Base-by-base conservation (phyloP, 306 rosid genomes). In the Citrullus mucosospermus region DNA sequence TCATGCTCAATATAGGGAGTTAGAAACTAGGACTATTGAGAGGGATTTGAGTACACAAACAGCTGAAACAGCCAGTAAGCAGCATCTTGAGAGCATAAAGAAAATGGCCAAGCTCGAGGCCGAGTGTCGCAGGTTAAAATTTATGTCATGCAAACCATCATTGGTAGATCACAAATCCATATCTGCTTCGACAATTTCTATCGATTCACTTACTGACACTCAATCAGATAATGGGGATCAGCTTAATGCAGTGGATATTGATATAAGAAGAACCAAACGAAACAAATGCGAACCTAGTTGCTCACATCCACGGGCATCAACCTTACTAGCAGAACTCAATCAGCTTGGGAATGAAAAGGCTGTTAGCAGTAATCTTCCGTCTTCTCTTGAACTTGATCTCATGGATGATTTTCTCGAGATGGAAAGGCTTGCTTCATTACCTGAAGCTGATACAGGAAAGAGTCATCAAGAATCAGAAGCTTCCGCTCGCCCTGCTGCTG, bases 331-430 rank as follows among this genome's bases (percentile, higher is more conserved):
- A 3, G 97, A 93, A 84, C 96, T 93, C 80, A 92, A 90, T 84
- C 98, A 89, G 78, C 89, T 90, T 83, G 92, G 91, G 88, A 84
- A 88, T 81, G 96, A 88, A 67, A 94, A 88, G 82, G 77, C 85
- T 48, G 76, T 58, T 32, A 60, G 61, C 38, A 83, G 87, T 75
- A 83, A 83, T 80, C 79, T 85, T 60, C 89, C 91, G 51, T 72
- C 87, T 79, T 89, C 96, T 36, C 75, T 85, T 72, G 87, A 90
- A 81, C 85, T 89, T 59, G 90, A 87, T 84, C 86, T 93, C 75
- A 93, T 93, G 98, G 97, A 93, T n/a, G 98, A 93, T 86, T 93
- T 93, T 87, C 98, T 93, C 59, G 98, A 93, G 85, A 93, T 93
- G 98, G 98, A 93, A 76, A 85, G 88, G 79, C 91, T 93, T 38